Evolutionary conservation across 805 yeast genomes (phyloP).

Genomic region (Zygoascus biomembranicola): DNA sequence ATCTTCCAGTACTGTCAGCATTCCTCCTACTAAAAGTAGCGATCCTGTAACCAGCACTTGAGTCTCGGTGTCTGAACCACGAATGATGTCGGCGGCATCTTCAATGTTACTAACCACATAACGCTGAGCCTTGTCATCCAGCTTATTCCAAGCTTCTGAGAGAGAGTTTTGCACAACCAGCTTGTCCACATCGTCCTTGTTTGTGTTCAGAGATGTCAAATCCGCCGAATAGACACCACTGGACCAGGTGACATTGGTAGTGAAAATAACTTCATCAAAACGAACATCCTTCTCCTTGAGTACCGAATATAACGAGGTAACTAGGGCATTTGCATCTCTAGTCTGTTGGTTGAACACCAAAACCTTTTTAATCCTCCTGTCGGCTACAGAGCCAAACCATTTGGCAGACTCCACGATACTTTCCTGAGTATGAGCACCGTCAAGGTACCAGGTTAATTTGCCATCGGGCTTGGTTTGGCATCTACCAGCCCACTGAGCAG

Average conservation of each 20-base stretch:
- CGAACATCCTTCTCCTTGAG: constrained; percentile 25
- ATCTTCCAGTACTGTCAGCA: constrained; percentile 70
- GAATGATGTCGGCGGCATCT: constrained; percentile 51
- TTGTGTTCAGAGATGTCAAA: constrained; percentile 75
- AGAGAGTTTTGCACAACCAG: constrained; percentile 71
- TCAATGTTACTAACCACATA: constrained; percentile 70
- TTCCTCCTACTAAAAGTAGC: constrained; percentile 88
- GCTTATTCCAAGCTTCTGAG: constrained; percentile 59
- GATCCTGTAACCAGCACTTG: constrained; percentile 82
- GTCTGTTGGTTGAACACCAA: constrained; percentile 91
- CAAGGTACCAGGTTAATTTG: constrained; percentile 68
- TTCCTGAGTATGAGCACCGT: constrained; percentile 94
- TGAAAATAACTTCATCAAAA: constrained; percentile 74
- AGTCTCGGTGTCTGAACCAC: constrained; percentile 27
- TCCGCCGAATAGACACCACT: constrained; percentile 67
- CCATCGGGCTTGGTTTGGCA: constrained; percentile 60
- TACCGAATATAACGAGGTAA: constrained; percentile 40
- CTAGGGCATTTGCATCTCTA: constrained; percentile 66
- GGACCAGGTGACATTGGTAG: constrained; percentile 89
- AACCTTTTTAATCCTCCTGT: constrained; percentile 26
- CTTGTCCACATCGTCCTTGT: constrained; percentile 69
- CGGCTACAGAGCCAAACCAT: constrained; percentile 46
- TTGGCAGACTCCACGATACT: constrained; percentile 71
- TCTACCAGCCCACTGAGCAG: constrained; percentile 90
- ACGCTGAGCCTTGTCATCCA: constrained; percentile 32